Evolutionary conservation across 2,329 filamentous ascomycete species (phyloP).

Genomic region (Cladorrhinum sp.): DNA sequence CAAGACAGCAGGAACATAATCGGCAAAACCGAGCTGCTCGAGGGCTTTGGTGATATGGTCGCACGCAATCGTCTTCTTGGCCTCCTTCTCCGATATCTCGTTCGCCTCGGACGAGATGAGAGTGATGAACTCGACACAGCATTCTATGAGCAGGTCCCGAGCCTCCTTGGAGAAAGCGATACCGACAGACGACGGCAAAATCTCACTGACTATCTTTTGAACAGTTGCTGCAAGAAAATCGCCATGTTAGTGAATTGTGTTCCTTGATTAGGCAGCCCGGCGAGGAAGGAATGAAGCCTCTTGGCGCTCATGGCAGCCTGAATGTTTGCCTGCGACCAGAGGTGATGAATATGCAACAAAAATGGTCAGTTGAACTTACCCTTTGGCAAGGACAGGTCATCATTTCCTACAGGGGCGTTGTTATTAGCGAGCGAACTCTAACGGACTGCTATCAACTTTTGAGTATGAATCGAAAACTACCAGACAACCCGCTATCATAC

Average conservation of each 20-base stretch:
- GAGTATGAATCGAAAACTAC: not conserved
- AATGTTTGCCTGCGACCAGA: not conserved
- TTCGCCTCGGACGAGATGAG: conserved; percentile 98
- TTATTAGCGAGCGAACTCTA: conserved; percentile 33
- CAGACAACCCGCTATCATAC: not conserved
- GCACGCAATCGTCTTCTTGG: conserved; percentile 98
- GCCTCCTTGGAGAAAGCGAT: conserved; percentile 93
- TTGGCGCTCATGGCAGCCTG: not conserved
- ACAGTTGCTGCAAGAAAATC: conserved; percentile 52
- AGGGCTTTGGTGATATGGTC: conserved; percentile 96
- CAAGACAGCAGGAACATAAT: conserved; percentile 85
- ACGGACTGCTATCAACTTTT: not conserved
- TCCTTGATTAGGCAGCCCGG: not conserved
- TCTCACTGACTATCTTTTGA: conserved; percentile 90
- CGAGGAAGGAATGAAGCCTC: not conserved
- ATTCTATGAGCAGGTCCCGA: conserved; percentile 92
- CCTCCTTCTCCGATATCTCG: conserved; percentile 97
- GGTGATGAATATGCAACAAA: no score
- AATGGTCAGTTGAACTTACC: conserved; percentile 49
- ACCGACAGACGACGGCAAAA: conserved; percentile 71
- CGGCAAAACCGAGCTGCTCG: conserved; percentile 85
- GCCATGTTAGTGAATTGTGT: conserved; percentile 29
- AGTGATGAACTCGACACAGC: conserved; percentile 98
- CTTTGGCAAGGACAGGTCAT: conserved; percentile 63
- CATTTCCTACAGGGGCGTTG: conserved; percentile 45